A percentile compares a stretch with the other conserved stretches of the same genome.
Conservation (phyloP, 768 basidiomycete species). For the Boletellus ananiceps region DNA sequence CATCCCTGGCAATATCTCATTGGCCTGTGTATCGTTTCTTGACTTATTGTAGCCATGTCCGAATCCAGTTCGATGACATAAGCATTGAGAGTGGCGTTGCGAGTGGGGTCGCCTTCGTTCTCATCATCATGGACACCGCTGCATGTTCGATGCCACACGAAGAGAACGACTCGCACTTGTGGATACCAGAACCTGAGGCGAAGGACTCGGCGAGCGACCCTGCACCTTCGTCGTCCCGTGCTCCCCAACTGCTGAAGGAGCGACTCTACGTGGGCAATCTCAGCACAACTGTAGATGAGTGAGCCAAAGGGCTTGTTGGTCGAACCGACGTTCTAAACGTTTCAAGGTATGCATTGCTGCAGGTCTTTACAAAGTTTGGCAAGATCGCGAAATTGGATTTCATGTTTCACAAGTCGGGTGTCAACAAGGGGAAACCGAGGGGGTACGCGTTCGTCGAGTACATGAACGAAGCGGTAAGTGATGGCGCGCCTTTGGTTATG, state of each 20-base stretch:
- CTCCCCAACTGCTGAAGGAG: constrained; percentile 48
- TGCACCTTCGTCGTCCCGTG: constrained; percentile 22
- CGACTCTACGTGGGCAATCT: constrained; percentile 90
- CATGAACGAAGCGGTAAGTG: constrained; percentile 70
- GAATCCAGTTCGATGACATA: constrained; percentile 12
- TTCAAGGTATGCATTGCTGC: constrained; percentile 77
- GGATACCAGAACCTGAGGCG: constrained; percentile 30
- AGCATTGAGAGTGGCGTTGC: background rate
- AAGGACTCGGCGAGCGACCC: constrained; percentile 15
- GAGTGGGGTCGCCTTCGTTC: background rate
- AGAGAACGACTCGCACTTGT: constrained; percentile 22
- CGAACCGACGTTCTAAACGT: constrained; percentile 8
- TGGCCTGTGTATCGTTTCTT: no score
- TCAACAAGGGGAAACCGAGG: constrained; percentile 84
- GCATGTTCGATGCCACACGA: background rate
- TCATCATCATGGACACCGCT: constrained; percentile 13
- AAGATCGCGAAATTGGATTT: constrained; percentile 91
- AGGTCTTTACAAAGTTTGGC: constrained; percentile 88
- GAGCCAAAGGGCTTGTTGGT: constrained; percentile 18
- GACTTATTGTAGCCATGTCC: no score
- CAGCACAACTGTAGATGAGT: constrained; percentile 86
- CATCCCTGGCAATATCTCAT: no score
- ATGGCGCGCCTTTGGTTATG: constrained; percentile 16
- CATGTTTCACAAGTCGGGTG: constrained; percentile 91
- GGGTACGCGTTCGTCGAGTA: constrained; percentile 96